Conservation (phyloP, 495 filamentous ascomycete species). For the Thermothielavioides terrestris region DNA sequence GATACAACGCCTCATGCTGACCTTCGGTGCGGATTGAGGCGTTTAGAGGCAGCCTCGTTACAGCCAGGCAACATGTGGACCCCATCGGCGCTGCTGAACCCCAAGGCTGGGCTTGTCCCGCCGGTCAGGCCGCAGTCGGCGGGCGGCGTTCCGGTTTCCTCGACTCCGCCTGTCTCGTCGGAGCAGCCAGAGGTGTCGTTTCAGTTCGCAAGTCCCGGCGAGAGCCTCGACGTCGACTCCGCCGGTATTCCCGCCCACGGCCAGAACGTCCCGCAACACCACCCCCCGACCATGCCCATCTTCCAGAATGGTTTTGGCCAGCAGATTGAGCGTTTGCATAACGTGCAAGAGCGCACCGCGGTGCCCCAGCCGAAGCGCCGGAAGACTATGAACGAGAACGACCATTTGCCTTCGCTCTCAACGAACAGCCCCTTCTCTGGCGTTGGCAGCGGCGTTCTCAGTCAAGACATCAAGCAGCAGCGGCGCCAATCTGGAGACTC, state of each 20-base stretch:
- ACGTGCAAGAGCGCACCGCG: constrained; percentile 54
- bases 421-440: constrained; percentile 31
- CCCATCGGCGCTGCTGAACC: constrained; percentile 21
- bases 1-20: not conserved
- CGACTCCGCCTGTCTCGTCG: not conserved
- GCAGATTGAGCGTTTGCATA: constrained; percentile 62
- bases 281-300: constrained; percentile 12
- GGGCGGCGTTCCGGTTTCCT: constrained; percentile 1
- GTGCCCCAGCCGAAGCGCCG: constrained; percentile 54
- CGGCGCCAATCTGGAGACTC: constrained; percentile 37
- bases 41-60: not conserved
- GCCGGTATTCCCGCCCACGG: constrained; percentile 7
- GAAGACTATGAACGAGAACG: constrained; percentile 46
- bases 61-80: constrained; percentile 21
- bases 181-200: constrained; percentile 21
- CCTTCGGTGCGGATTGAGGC: not conserved
- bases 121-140: constrained; percentile 12
- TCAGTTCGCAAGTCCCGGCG: constrained; percentile 36
- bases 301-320: constrained; percentile 31
- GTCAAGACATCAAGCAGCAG: constrained; percentile 54
- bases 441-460: constrained; percentile 48
- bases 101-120: constrained; percentile 11
- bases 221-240: constrained; percentile 13
- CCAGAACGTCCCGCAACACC: constrained; percentile 1
- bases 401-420: constrained; percentile 14